Evolutionary conservation across 1,284 basidiomycete species (phyloP), one percentile per base, ranked within the genome.

Genomic region (Irpex sp.): DNA sequence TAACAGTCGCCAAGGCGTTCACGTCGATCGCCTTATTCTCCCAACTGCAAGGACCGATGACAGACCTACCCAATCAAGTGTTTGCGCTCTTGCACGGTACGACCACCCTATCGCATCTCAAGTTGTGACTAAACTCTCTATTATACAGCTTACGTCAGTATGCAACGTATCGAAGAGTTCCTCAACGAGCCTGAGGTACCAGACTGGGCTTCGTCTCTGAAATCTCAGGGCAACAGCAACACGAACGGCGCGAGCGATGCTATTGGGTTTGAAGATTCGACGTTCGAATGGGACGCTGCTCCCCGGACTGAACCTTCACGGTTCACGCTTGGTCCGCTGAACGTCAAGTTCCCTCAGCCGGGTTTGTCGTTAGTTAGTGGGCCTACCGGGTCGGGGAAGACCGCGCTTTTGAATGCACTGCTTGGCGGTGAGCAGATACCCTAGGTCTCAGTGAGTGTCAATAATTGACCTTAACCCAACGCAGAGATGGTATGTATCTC

Each of bases 331-430:
- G 85, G 85, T 5, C 83, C 85, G 19, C 68, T 93, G 61, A 77
- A 87, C 67, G 69, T 92, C 55, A 69, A 66, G 9, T 89, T 91
- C 66, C 87, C 88, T 1, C 65, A 74, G 17, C 84, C 84, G 3
- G 78, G 85, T 65, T 72, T 94, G 50, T 84, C 85, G 0, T 78
- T 93, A 37, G 77, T 93, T 55, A 87, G 83, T 62, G 93, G 93
- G 0, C 79, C 88, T 0, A 93, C 92, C 0, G 93, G 92, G 0
- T 87, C 88, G 0, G 93, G 93, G 0, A 95, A 95, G 77, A 89
- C 85, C 43, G 88, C 89, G 0, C 68, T 92, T 9, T 75, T 92
- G 49, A 79, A 81, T 15, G 88, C 89, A n/a, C 74, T 86, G 58
- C 78, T 87, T 8, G 88, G 88, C 72, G 87, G 87, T 87, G 65